Evolutionary conservation across 768 basidiomycete species (phyloP), one percentile per base, ranked within the genome.

Genomic region (Tricholoma sp.): DNA sequence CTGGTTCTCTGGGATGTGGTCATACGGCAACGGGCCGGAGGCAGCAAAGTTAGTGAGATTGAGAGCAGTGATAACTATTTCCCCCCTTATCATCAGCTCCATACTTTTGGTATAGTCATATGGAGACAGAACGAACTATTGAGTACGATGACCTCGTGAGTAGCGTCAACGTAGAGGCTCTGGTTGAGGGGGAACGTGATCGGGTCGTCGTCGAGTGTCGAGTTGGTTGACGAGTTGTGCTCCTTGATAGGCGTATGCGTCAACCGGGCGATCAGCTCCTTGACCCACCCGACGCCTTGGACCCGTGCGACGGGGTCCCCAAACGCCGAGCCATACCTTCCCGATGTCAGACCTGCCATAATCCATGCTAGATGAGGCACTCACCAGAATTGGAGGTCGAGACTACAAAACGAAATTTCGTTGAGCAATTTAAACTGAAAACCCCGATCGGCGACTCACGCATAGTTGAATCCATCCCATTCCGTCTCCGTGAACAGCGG

Each of bases 381-480:
- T 57, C 35, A 72, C 86, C 87, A 89, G 75, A 87, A 89, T 61
- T 64, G 69, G 10, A 88, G 69, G 63, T 90, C 88, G 59, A 88
- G 72, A 1, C 86, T 89, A 43, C 11, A 31, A 31, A 43, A 12
- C 5, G 12, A 10, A 12, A 4, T 16, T 53, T n/a, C 4, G 16
- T 9, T 14, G 27, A 3, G 32, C 12, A 46, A 18, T 37, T 10
- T 18, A 21, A n/a, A 22, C 9, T 19, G 22, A 34, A 16, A 39
- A 24, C 24, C 12, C 21, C 29, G 52, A 50, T 54, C 27, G 19
- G 12, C 41, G 22, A 74, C 87, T 56, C 61, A 91, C 83, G 88
- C 79, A 60, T 97, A 96, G 68, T 91, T 82, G 68, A 94, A 96
- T 0, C 92, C 92, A 67, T 90, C 86, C 94, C 94, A 98, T 71